These are phyloP conservation scores for Emericellopsis atlantica DNA, from an alignment of 2,329 filamentous ascomycete species.

Conservation along the genomic window DNA sequence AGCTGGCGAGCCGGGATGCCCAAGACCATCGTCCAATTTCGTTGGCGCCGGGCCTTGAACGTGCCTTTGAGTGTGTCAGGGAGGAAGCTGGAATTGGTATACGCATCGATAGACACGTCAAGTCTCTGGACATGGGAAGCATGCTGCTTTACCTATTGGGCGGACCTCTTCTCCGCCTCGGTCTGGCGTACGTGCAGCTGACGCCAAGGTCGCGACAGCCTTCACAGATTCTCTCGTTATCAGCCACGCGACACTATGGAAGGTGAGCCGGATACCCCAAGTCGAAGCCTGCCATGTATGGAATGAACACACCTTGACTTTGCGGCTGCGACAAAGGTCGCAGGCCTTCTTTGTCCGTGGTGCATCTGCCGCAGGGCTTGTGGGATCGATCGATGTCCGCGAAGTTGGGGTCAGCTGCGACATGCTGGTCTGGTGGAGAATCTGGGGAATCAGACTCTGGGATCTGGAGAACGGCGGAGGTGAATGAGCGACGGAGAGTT, in stretches of 20 bases:
- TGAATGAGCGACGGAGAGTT: too few species aligned
- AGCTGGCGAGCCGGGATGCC: too few species aligned
- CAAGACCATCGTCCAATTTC: too few species aligned
- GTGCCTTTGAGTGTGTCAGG: too few species aligned
- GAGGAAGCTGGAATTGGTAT: too few species aligned
- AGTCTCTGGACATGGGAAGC: too few species aligned
- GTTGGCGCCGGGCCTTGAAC: too few species aligned
- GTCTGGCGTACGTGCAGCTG: slow-evolving; percentile 12
- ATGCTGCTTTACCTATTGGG: slow-evolving; percentile 8
- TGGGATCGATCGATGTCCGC: neutral
- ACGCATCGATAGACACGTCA: too few species aligned
- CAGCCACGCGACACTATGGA: slow-evolving; percentile 7
- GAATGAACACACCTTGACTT: slow-evolving; percentile 10
- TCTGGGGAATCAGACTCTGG: too few species aligned
- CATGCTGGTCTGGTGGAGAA: too few species aligned
- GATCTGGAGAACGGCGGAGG: too few species aligned
- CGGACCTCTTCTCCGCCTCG: slow-evolving; percentile 13
- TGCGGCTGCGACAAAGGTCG: slow-evolving; percentile 14
- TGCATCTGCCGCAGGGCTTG: neutral
- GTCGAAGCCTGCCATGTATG: neutral
- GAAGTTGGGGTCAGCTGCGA: neutral
- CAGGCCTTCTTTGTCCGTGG: slow-evolving; percentile 14
- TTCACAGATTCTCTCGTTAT: slow-evolving; percentile 6
- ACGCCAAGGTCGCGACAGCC: slow-evolving; percentile 12
- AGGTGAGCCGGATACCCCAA: neutral